Evolutionary conservation across 208 protist genomes (phyloP).

Genomic region (Trypanosoma conorhini): DNA sequence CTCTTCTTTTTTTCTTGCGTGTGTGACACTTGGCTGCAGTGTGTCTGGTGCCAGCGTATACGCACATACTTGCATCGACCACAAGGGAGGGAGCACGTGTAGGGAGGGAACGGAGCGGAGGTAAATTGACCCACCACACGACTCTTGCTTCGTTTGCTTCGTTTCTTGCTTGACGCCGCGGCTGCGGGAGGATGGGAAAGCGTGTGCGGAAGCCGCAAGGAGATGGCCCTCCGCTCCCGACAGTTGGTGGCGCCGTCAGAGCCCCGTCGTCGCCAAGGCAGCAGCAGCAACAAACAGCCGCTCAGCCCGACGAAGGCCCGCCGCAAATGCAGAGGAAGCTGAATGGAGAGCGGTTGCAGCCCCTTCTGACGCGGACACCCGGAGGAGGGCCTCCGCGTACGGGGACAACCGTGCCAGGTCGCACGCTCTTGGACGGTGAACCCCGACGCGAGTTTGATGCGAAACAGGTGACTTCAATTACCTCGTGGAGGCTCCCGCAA

Average conservation of each 20-base stretch:
- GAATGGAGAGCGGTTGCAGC: not conserved
- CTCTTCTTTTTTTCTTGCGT: slow-evolving; percentile 10
- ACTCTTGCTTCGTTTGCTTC: too few species aligned
- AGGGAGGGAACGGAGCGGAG: too few species aligned
- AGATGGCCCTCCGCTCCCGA: too few species aligned
- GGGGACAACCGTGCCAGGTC: not conserved
- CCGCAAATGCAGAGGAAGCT: not conserved
- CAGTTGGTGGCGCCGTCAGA: too few species aligned
- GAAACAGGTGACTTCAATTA: not conserved
- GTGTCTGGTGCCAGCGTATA: too few species aligned
- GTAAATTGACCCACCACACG: too few species aligned
- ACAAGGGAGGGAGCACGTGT: too few species aligned
- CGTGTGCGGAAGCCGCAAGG: too few species aligned
- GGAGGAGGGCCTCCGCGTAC: not conserved
- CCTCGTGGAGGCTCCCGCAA: not conserved
- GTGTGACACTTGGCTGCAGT: too few species aligned
- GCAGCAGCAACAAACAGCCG: not conserved
- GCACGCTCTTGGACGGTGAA: not conserved
- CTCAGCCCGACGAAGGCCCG: too few species aligned
- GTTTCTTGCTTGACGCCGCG: too few species aligned
- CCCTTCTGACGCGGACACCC: not conserved
- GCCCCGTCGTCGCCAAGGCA: not conserved
- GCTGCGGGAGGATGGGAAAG: not conserved
- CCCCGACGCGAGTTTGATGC: not conserved
- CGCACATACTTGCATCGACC: too few species aligned